Conservation (phyloP, 2,329 filamentous ascomycete species). For the Lecanicillium sp. region DNA sequence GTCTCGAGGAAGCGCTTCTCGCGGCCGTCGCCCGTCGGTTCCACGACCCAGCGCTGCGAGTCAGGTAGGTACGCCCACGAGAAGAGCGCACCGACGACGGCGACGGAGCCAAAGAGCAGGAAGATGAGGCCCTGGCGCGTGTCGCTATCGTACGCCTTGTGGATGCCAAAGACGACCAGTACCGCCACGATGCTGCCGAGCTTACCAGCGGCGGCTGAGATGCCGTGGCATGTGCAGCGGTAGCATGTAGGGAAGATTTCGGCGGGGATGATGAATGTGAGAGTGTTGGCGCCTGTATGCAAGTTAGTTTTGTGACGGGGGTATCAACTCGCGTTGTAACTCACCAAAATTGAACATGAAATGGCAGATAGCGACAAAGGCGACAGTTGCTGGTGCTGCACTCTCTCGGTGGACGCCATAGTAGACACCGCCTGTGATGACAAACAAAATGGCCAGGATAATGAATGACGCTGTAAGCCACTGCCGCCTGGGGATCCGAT, state of each 20-base stretch:
- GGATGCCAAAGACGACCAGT: conserved; percentile 45
- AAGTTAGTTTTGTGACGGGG: conserved; percentile 14
- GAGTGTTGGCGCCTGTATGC: conserved; percentile 49
- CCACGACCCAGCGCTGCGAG: conserved; percentile 33
- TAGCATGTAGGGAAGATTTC: conserved; percentile 61
- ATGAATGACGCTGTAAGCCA: conserved; percentile 47
- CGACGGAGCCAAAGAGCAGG: conserved; percentile 44
- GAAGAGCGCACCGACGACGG: conserved; percentile 42
- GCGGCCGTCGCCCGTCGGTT: conserved; percentile 23
- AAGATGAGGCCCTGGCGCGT: conserved; percentile 45
- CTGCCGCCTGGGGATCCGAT: conserved; percentile 40
- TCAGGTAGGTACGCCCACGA: conserved; percentile 49
- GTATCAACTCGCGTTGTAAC: too few species aligned
- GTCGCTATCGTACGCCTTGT: conserved; percentile 34
- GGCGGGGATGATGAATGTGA: conserved; percentile 59
- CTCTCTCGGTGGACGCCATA: conserved; percentile 38
- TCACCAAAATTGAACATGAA: conserved; percentile 51
- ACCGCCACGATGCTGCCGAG: conserved; percentile 49
- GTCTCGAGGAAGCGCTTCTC: conserved; percentile 35
- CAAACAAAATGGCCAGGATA: conserved; percentile 39
- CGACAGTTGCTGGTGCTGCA: conserved; percentile 40
- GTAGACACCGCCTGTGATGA: conserved; percentile 45
- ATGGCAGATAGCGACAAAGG: conserved; percentile 46
- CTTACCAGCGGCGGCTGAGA: conserved; percentile 56
- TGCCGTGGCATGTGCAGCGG: conserved; percentile 56